phyloP scores from a whole-genome alignment of 495 filamentous ascomycete species.

The Pyrenula massariospora region DNA sequence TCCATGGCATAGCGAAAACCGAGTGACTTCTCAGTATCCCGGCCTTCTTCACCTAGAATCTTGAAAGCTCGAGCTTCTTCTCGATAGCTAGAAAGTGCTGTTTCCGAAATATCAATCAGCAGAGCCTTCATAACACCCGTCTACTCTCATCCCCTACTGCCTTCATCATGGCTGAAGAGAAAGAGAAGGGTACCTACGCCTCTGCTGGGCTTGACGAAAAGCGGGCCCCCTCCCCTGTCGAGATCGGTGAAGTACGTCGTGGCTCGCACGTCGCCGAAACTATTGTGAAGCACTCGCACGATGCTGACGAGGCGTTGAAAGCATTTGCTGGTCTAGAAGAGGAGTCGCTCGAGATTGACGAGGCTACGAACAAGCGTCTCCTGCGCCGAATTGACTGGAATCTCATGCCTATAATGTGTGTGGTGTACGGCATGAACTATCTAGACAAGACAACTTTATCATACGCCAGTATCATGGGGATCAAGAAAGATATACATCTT shows the following conservation, averaged over 20 bases:
- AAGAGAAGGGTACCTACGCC: not conserved
- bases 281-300: conserved; percentile 39
- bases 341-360: conserved; percentile 38
- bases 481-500: conserved; percentile 37
- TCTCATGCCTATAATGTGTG: conserved; percentile 51
- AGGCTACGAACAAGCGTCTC: conserved; percentile 40
- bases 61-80: no score
- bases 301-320: conserved; percentile 51
- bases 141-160: no score
- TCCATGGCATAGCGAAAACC: no score
- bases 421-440: conserved; percentile 53
- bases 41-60: no score
- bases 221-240: not conserved
- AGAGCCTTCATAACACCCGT: no score
- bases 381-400: conserved; percentile 47
- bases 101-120: no score
- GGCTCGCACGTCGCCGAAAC: conserved; percentile 16
- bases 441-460: conserved; percentile 55
- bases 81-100: no score
- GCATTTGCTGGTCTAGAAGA: conserved; percentile 33
- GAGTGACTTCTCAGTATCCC: no score
- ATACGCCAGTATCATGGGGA: conserved; percentile 52
- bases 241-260: not conserved
- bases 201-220: not conserved
- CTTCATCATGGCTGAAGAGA: not conserved